Percentiles rank a stretch among this genome's conserved stretches.
Conservation (phyloP, 1,284 basidiomycete genomes). For the Stygiomarasmius scandens region DNA sequence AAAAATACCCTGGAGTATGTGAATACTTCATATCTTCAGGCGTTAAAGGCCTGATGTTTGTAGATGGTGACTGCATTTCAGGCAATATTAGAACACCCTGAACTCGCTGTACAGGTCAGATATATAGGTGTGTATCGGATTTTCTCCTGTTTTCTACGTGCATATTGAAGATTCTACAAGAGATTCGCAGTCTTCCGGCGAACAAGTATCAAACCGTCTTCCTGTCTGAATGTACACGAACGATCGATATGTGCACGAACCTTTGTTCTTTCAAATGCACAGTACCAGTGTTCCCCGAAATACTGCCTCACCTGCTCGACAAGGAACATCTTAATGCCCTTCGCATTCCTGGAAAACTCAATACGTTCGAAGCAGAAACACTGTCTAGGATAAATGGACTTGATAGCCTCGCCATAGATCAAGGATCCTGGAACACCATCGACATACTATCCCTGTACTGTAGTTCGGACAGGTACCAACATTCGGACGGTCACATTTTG, state of each 20-base stretch:
- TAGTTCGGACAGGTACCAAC: no score
- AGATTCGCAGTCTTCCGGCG: constrained; percentile 52
- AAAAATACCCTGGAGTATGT: constrained; percentile 53
- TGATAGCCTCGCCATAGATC: constrained; percentile 53
- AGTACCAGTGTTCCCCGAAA: constrained; percentile 45
- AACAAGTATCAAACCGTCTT: constrained; percentile 40
- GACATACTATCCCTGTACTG: no score
- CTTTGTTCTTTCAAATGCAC: constrained; percentile 59
- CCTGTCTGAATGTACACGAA: constrained; percentile 50
- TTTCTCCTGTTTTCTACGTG: constrained; percentile 1
- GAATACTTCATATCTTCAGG: background rate
- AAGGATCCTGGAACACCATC: constrained; percentile 61
- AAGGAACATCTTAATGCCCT: constrained; percentile 50
- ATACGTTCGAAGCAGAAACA: constrained; percentile 46
- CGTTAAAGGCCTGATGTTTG: background rate
- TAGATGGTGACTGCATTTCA: constrained; percentile 62
- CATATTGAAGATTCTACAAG: constrained; percentile 32
- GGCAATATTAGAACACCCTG: constrained; percentile 51
- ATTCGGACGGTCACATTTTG: no score
- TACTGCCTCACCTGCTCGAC: constrained; percentile 47
- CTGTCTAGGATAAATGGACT: constrained; percentile 46
- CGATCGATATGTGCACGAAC: constrained; percentile 52
- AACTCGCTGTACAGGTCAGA: constrained; percentile 59
- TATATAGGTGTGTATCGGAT: constrained; percentile 50
- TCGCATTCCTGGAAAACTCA: constrained; percentile 51